Conservation (phyloP, 192 early-diverging fungal species). For the Coemansia sp. region DNA sequence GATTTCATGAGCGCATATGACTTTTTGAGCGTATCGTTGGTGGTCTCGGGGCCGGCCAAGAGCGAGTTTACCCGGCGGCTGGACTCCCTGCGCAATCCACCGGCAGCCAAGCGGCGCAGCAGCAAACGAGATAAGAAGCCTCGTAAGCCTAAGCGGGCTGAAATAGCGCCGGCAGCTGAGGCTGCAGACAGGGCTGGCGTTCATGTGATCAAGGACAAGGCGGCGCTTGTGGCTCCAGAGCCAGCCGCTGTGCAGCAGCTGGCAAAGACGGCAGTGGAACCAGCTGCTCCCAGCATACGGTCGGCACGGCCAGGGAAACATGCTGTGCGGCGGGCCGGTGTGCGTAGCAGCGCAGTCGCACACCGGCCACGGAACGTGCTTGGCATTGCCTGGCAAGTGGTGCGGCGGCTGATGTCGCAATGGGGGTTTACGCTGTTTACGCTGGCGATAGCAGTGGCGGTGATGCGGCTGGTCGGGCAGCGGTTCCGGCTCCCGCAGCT, state of each 20-base stretch:
- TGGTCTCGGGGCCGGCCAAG: constrained; percentile 21
- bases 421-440: constrained; percentile 52
- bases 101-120: constrained; percentile 1
- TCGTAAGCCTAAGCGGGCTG: neutral
- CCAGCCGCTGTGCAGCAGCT: neutral
- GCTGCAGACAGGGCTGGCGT: neutral
- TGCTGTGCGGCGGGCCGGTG: constrained; percentile 1
- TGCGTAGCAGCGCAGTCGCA: constrained; percentile 14
- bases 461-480: constrained; percentile 35
- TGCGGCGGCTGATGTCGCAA: constrained; percentile 42
- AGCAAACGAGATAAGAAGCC: constrained; percentile 7
- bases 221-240: neutral
- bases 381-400: constrained; percentile 30
- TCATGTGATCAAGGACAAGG: neutral
- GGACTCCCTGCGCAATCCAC: constrained; percentile 36
- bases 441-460: constrained; percentile 29
- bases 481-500: constrained; percentile 40
- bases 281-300: neutral
- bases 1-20: constrained; percentile 40
- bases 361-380: constrained; percentile 29
- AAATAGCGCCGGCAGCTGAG: neutral
- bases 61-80: constrained; percentile 29
- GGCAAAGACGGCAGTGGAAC: neutral
- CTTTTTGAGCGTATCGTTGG: constrained; percentile 18
- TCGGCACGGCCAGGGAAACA: neutral